Evolutionary conservation across 2,329 filamentous ascomycete genomes (phyloP), one percentile per base, ranked within the genome.

Genomic region (Mollisiaceae sp.): DNA sequence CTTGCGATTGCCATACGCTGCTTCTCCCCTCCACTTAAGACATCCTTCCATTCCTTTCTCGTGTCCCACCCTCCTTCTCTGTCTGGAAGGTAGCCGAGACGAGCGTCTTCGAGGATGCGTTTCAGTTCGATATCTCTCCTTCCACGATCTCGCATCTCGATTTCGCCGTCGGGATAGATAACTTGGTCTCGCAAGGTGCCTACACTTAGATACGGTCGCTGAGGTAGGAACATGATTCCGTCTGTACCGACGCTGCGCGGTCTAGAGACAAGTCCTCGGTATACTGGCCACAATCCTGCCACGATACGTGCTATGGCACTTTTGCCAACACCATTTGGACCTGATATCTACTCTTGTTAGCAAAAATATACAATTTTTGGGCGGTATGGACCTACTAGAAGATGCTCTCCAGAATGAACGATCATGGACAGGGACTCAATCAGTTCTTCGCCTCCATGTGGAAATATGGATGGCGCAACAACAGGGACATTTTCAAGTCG

Each of bases 221-320:
- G 95, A 0, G 95, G 95, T 12, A 99, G 85, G 80, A 99, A 98
- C 94, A 99, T 98, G 80, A 99, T 97, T 65, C 95, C 95, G 70
- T 98, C 94, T 68, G 90, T 85, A 45, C 93, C 93, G 50, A 87
- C 86, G 45, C 82, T 85, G 74, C 95, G 92, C 2, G 95, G 94
- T 1, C 94, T 88, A 65, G 91, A 96, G 20, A 97, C 92, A 1
- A 99, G 83, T 2, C 95, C 95, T 54, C 95, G 91, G 77, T 98
- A 99, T 0, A 96, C 91, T 0, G 95, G 96, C 95, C 96, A 99
- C 11, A 99, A 83, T 0, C 95, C 95, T 0, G 94, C 93, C 8
- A 97, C 88, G 36, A 98, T 88, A 58, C 95, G 90, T 4, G 93
- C 83, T 59, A 99, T 93, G 18, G 94, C 91, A 66, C 87, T 94